Evolutionary conservation across 2,329 filamentous ascomycete genomes (phyloP).

Genomic region (Nigrospora sphaerica): DNA sequence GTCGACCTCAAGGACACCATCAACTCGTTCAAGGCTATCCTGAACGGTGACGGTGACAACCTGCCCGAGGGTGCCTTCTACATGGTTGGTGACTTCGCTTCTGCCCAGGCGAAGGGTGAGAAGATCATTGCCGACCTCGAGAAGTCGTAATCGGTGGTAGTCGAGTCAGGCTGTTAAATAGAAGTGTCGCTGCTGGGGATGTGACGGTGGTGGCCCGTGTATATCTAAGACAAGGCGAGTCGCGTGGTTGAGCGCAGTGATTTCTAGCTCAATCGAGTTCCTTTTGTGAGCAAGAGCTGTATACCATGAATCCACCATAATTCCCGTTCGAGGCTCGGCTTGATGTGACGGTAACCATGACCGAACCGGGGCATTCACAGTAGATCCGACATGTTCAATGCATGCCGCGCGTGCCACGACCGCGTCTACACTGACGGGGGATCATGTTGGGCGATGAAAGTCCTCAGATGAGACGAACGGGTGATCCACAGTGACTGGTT

Average conservation of each 20-base stretch:
- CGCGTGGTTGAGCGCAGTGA: conserved; percentile 35
- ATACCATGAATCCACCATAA: conserved; percentile 50
- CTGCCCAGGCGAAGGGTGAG: conserved; percentile 93
- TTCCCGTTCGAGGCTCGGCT: conserved; percentile 27
- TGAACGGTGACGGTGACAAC: conserved; percentile 90
- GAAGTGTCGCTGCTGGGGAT: conserved; percentile 18
- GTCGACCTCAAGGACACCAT: conserved; percentile 99
- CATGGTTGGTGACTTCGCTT: conserved; percentile 96
- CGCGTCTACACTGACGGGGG: too few relatives aligned
- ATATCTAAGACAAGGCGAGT: conserved; percentile 47
- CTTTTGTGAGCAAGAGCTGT: conserved; percentile 47
- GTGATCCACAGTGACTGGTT: too few relatives aligned
- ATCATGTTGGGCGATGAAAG: too few relatives aligned
- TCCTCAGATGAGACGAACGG: too few relatives aligned
- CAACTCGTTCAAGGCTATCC: conserved; percentile 92
- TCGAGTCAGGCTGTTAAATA: conserved; percentile 17
- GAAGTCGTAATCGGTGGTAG: conserved; percentile 36
- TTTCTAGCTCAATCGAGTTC: conserved; percentile 49
- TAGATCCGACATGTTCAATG: too few relatives aligned
- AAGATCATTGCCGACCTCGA: conserved; percentile 98
- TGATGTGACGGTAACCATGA: too few relatives aligned
- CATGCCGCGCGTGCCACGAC: too few relatives aligned
- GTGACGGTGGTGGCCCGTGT: conserved; percentile 40
- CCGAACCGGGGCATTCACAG: too few relatives aligned
- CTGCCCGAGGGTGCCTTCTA: conserved; percentile 92